A percentile compares a stretch with the other conserved stretches of the same genome.
Evolutionary conservation across 2,329 filamentous ascomycete genomes (phyloP).

Genomic region (Neonectria faginata): DNA sequence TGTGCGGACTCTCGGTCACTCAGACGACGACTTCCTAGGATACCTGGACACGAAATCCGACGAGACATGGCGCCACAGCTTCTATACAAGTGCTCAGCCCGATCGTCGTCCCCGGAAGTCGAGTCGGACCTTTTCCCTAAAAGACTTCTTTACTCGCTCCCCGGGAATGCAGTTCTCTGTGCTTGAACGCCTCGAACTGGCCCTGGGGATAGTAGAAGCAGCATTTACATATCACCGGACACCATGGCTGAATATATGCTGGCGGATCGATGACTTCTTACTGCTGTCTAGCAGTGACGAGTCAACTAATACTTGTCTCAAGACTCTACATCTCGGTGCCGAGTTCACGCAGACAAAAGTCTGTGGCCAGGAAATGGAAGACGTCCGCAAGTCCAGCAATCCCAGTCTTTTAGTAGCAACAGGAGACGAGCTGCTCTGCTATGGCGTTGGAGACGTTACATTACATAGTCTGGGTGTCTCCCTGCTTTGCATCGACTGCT

Average conservation of each 20-base stretch:
- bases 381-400: background rate
- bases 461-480: background rate
- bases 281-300: background rate
- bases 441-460: background rate
- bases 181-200: background rate
- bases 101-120: background rate
- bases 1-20: background rate
- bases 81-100: background rate
- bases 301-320: background rate
- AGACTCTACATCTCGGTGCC: background rate
- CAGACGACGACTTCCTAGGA: background rate
- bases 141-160: background rate
- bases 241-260: background rate
- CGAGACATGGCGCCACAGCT: background rate
- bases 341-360: background rate
- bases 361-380: background rate
- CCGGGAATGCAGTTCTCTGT: background rate
- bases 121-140: no score
- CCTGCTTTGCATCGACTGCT: background rate
- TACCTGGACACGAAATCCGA: background rate
- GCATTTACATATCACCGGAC: background rate
- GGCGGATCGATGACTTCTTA: conserved; percentile 6
- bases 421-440: background rate
- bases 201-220: background rate
- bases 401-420: background rate